Evolutionary conservation across 78 protist genomes (phyloP).

Genomic region (Creolimax fragrantissima): DNA sequence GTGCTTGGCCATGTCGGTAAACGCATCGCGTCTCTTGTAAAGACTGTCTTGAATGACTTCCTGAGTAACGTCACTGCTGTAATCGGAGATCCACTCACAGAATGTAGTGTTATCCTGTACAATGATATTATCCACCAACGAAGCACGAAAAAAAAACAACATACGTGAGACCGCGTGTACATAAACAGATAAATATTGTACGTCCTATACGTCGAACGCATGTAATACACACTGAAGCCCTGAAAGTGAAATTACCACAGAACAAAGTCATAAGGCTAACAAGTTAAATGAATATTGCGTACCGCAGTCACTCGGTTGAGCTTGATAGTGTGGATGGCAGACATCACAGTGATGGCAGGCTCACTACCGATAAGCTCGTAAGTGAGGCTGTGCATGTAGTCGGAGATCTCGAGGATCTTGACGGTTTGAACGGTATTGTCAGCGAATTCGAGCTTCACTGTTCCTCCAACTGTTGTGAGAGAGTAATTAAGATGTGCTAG

Average conservation of each 20-base stretch:
- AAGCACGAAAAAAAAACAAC: too few relatives aligned
- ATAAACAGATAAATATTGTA: too few relatives aligned
- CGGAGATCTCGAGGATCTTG: constrained; percentile 14
- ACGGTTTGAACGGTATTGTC: not conserved
- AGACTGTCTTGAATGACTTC: not conserved
- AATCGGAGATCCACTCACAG: constrained; percentile 14
- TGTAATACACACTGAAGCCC: too few relatives aligned
- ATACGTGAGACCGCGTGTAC: too few relatives aligned
- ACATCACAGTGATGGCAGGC: constrained; percentile 15
- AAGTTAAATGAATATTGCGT: too few relatives aligned
- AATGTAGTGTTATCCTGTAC: not conserved
- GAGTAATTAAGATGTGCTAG: not conserved
- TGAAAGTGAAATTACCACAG: too few relatives aligned
- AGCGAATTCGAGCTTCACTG: not conserved
- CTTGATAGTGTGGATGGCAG: not conserved
- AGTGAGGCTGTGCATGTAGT: not conserved
- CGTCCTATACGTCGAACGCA: too few relatives aligned
- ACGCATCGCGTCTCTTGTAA: constrained; percentile 11
- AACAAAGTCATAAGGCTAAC: too few relatives aligned
- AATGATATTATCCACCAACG: too few relatives aligned
- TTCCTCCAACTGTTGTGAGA: not conserved
- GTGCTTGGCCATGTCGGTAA: not conserved
- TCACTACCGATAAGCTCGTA: constrained; percentile 1
- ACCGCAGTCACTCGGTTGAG: not conserved
- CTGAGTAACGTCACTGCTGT: constrained; percentile 4